Conservation (phyloP, 331 rosid species). For the Telfairia occidentalis region DNA sequence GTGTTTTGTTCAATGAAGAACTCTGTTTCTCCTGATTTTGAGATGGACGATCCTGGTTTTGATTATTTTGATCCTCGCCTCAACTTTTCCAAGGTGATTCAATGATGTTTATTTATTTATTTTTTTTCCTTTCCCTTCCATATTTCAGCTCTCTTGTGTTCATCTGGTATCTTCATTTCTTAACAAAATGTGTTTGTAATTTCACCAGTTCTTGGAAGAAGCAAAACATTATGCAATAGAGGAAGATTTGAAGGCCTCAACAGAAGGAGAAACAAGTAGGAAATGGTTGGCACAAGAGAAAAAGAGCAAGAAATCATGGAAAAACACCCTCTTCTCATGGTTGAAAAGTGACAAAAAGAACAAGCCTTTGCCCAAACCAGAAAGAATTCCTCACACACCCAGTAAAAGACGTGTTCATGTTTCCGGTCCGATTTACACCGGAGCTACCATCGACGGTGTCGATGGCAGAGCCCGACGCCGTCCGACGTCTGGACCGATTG, state of each 20-base stretch:
- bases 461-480: constrained; percentile 24
- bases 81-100: constrained; percentile 54
- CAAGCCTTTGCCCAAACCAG: constrained; percentile 19
- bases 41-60: constrained; percentile 1
- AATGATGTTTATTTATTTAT: too few relatives aligned
- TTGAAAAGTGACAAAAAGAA: constrained; percentile 45
- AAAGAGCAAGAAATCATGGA: constrained; percentile 64
- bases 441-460: constrained; percentile 13
- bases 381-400: constrained; percentile 20
- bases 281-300: constrained; percentile 22
- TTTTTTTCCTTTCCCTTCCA: too few relatives aligned
- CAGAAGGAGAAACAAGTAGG: constrained; percentile 29
- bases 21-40: not conserved
- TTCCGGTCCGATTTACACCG: constrained; percentile 54
- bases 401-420: constrained; percentile 23
- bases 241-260: constrained; percentile 29
- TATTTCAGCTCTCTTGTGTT: not conserved
- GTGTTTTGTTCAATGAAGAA: not conserved
- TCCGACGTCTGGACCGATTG: constrained; percentile 50
- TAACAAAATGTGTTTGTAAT: not conserved
- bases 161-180: not conserved
- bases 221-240: constrained; percentile 42
- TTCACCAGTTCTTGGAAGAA: constrained; percentile 65
- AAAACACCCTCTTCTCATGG: constrained; percentile 49
- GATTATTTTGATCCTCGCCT: constrained; percentile 46